A percentile compares a stretch with the other conserved stretches of the same genome.
Evolutionary conservation across 2,329 filamentous ascomycete genomes (phyloP).

Genomic region (Pyrenophora teres): DNA sequence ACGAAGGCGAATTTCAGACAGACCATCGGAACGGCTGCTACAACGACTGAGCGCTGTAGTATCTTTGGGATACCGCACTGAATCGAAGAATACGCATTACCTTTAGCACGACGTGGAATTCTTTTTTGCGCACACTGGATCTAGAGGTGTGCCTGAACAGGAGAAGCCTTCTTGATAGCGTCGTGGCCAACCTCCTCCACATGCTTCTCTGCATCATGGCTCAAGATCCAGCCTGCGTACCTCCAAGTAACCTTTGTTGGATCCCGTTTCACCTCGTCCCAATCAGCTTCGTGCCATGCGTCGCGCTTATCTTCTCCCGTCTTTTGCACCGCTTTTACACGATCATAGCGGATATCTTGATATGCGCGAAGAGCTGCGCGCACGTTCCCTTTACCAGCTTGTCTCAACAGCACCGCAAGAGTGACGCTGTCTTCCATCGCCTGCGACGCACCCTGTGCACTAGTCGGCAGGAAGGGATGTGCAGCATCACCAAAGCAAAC

Average conservation of each 20-base stretch:
- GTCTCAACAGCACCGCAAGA: slow-evolving; percentile 28
- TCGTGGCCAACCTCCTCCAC: slow-evolving; percentile 33
- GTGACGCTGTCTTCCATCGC: slow-evolving; percentile 56
- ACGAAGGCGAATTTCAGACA: too few species aligned
- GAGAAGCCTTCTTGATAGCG: slow-evolving; percentile 22
- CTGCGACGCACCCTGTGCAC: slow-evolving; percentile 59
- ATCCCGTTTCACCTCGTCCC: slow-evolving; percentile 36
- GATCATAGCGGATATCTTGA: slow-evolving; percentile 39
- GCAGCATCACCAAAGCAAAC: slow-evolving; percentile 58
- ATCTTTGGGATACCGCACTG: too few species aligned
- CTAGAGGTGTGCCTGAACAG: too few species aligned
- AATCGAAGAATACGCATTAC: too few species aligned
- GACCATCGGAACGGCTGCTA: too few species aligned
- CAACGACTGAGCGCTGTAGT: too few species aligned
- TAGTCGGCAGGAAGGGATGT: slow-evolving; percentile 60
- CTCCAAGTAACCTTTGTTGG: slow-evolving; percentile 33
- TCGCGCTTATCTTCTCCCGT: slow-evolving; percentile 38
- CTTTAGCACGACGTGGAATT: too few species aligned
- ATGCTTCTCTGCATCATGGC: slow-evolving; percentile 34
- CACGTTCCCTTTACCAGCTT: slow-evolving; percentile 36
- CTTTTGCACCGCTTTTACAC: slow-evolving; percentile 38
- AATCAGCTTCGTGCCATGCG: slow-evolving; percentile 41
- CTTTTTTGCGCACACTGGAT: too few species aligned
- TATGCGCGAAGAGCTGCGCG: slow-evolving; percentile 36
- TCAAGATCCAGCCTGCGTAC: slow-evolving; percentile 38